Conservation (phyloP, 1,284 basidiomycete genomes). For the Schizopora paradoxa region DNA sequence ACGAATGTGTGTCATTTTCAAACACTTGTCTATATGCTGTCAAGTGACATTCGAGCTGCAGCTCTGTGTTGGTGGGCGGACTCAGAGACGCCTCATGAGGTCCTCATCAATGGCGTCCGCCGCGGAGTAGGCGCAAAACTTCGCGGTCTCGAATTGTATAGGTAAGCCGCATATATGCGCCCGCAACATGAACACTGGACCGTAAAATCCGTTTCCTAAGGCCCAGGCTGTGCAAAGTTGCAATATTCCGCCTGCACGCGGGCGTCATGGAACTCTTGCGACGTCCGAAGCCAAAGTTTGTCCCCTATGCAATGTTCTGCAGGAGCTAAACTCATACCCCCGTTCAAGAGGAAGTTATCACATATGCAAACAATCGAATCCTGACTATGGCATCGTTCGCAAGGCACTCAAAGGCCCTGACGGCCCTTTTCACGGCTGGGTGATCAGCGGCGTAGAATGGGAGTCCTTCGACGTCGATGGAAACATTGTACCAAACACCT, state of each 20-base stretch:
- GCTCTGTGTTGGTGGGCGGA: conserved; percentile 69
- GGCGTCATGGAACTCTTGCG: conserved; percentile 22
- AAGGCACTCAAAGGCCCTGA: conserved; percentile 34
- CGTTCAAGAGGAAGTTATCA: too few relatives aligned
- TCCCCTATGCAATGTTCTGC: conserved; percentile 7
- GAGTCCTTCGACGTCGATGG: conserved; percentile 41
- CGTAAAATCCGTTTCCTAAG: conserved; percentile 27
- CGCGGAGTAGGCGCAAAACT: conserved; percentile 72
- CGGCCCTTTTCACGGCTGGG: conserved; percentile 57
- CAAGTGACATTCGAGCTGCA: conserved; percentile 28
- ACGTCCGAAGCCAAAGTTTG: conserved; percentile 15
- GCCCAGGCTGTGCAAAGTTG: conserved; percentile 44
- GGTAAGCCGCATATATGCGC: conserved; percentile 34
- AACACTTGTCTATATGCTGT: conserved; percentile 16
- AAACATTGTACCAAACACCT: not conserved
- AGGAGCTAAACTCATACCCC: conserved; percentile 25
- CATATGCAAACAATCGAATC: conserved; percentile 21
- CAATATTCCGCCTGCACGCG: conserved; percentile 40
- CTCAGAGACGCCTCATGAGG: conserved; percentile 39
- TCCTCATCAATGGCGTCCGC: conserved; percentile 71
- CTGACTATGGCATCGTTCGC: conserved; percentile 46
- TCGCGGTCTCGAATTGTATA: conserved; percentile 51
- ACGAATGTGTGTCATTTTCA: conserved; percentile 57
- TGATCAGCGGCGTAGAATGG: conserved; percentile 44
- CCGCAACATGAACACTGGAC: not conserved